Conservation (phyloP, 495 filamentous ascomycete genomes). For the Annulohypoxylon maeteangense region DNA sequence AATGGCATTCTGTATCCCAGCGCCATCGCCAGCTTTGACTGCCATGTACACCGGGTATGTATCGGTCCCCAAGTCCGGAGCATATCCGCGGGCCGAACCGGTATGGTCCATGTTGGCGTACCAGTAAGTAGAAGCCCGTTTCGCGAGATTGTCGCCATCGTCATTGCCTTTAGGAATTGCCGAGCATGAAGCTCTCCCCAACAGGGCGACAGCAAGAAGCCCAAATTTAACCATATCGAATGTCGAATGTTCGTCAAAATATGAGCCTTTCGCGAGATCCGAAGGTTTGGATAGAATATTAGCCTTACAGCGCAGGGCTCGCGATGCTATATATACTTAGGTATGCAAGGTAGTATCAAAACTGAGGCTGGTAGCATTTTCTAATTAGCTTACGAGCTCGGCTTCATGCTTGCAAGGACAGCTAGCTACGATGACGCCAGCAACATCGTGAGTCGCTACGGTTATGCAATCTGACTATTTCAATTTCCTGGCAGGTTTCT, state of each 20-base stretch:
- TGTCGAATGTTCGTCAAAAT: conserved; percentile 1
- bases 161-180: conserved; percentile 12
- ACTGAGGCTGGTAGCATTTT: not conserved
- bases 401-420: conserved; percentile 2
- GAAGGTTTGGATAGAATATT: not conserved
- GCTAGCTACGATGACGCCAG: conserved; percentile 33
- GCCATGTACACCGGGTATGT: conserved; percentile 51
- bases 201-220: conserved; percentile 21
- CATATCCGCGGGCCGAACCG: conserved; percentile 46
- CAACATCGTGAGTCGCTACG: conserved; percentile 4
- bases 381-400: conserved; percentile 1
- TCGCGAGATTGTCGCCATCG: not conserved
- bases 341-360: conserved; percentile 14
- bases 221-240: conserved; percentile 24
- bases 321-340: conserved; percentile 28
- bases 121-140: conserved; percentile 48
- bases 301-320: not conserved
- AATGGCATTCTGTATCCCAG: conserved; percentile 50
- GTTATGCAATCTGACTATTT: conserved; percentile 7
- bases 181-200: conserved; percentile 20
- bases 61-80: conserved; percentile 52
- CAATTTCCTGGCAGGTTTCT: not conserved
- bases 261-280: not conserved
- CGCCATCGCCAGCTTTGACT: conserved; percentile 49
- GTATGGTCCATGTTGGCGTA: conserved; percentile 54